phyloP scores from a whole-genome alignment of 805 yeast species.

The Starmerella sirachaensis region DNA sequence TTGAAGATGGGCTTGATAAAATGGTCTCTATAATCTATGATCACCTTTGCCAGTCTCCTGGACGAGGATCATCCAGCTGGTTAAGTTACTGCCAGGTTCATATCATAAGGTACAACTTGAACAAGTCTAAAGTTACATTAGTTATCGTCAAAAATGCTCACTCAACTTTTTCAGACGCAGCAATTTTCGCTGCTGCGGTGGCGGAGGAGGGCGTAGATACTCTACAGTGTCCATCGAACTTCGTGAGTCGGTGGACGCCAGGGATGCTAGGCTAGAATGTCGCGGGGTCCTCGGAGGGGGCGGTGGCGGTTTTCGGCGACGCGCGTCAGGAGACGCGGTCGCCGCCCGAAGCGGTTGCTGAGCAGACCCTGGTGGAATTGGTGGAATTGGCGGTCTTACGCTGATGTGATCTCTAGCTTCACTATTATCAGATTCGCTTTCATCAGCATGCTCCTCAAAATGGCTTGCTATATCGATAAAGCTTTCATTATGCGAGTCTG shows the following conservation, averaged over 20 bases:
- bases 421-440: not conserved
- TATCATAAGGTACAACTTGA: not conserved
- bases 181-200: constrained; percentile 7
- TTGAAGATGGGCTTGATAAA: too few species aligned
- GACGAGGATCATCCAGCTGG: too few species aligned
- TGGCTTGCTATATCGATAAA: too few species aligned
- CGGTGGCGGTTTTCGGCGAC: constrained; percentile 3
- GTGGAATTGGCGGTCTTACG: not conserved
- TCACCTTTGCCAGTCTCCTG: too few species aligned
- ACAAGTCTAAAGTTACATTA: not conserved
- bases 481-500: not conserved
- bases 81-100: too few species aligned
- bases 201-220: constrained; percentile 15
- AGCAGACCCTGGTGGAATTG: not conserved
- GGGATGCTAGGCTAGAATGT: constrained; percentile 6
- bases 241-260: constrained; percentile 7
- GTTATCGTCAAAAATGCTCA: not conserved
- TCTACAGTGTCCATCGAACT: constrained; percentile 8
- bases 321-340: not conserved
- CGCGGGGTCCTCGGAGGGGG: constrained; percentile 9
- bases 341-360: constrained; percentile 1
- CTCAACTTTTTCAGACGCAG: constrained; percentile 1
- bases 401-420: not conserved
- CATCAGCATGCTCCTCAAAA: too few species aligned
- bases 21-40: too few species aligned